A percentile compares a stretch with the other conserved stretches of the same genome.
phyloP scores from a whole-genome alignment of 371 early-diverging fungal species.

The Mortierella sp. region DNA sequence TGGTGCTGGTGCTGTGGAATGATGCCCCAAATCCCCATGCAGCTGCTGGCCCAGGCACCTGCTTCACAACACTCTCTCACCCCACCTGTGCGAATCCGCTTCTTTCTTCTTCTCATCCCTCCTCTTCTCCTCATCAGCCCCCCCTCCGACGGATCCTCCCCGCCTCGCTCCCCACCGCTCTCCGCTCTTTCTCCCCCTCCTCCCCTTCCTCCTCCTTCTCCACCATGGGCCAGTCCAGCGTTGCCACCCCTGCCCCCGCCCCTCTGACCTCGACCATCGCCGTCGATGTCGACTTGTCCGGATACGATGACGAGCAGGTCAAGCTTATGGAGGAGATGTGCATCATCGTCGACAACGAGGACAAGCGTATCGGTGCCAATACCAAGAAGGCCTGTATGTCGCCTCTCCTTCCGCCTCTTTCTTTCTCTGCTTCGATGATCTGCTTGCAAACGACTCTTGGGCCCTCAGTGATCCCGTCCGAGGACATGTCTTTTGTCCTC shows the following conservation, averaged over 20 bases:
- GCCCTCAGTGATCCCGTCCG: too few relatives aligned
- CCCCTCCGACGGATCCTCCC: not conserved
- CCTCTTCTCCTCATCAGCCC: not conserved
- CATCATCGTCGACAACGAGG: conserved; percentile 91
- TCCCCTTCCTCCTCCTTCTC: not conserved
- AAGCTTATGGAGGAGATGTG: conserved; percentile 97
- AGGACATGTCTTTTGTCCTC: too few relatives aligned
- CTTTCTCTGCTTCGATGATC: not conserved
- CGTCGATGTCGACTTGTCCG: conserved; percentile 69
- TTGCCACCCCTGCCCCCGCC: conserved; percentile 27
- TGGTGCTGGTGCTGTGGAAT: not conserved
- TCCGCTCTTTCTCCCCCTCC: conserved; percentile 3
- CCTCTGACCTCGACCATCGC: conserved; percentile 56
- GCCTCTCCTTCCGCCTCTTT: not conserved
- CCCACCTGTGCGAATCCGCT: not conserved
- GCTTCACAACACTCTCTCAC: not conserved
- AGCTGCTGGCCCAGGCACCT: not conserved
- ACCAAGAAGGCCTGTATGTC: conserved; percentile 91
- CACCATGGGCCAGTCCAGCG: conserved; percentile 41
- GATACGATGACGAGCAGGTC: conserved; percentile 88
- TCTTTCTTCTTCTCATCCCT: not conserved
- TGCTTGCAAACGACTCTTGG: not conserved
- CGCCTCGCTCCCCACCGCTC: conserved; percentile 9
- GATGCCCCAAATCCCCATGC: too few relatives aligned
- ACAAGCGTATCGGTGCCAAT: conserved; percentile 84